Conservation (phyloP, 78 protist genomes). For the Protostelium mycophagum region DNA sequence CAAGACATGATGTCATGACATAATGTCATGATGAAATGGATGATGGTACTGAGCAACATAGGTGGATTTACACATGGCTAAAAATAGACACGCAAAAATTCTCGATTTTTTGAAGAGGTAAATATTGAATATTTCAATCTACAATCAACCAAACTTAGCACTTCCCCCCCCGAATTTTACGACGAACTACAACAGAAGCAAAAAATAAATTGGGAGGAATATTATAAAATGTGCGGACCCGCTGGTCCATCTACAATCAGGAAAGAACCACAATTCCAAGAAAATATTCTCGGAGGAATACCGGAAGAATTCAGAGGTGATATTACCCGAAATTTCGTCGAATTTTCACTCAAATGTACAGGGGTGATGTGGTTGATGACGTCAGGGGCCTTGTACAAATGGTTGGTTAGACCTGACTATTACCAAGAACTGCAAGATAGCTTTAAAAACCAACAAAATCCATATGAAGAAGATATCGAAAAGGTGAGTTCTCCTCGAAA, state of each 20-base stretch:
- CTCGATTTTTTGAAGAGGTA: neutral
- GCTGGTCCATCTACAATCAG: neutral
- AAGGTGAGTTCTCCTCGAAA: conserved; percentile 6
- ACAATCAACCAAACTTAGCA: neutral
- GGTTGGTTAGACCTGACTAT: neutral
- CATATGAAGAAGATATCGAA: conserved; percentile 26
- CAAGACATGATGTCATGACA: no score
- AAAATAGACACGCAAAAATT: neutral
- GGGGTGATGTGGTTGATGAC: neutral
- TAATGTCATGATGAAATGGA: neutral
- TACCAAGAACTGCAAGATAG: neutral
- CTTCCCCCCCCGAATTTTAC: neutral
- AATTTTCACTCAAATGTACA: neutral
- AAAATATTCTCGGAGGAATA: neutral
- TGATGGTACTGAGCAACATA: neutral
- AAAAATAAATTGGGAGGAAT: neutral
- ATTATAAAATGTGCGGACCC: neutral
- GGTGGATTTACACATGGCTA: neutral
- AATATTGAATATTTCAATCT: neutral
- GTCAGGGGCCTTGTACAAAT: neutral
- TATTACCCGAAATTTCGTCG: no score
- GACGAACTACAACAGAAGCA: neutral
- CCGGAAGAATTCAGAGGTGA: neutral
- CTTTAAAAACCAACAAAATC: conserved; percentile 12
- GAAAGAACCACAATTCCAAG: neutral